Evolutionary conservation across 257 asterid species (phyloP).

Genomic region (Nicotiana tomentosiformis): DNA sequence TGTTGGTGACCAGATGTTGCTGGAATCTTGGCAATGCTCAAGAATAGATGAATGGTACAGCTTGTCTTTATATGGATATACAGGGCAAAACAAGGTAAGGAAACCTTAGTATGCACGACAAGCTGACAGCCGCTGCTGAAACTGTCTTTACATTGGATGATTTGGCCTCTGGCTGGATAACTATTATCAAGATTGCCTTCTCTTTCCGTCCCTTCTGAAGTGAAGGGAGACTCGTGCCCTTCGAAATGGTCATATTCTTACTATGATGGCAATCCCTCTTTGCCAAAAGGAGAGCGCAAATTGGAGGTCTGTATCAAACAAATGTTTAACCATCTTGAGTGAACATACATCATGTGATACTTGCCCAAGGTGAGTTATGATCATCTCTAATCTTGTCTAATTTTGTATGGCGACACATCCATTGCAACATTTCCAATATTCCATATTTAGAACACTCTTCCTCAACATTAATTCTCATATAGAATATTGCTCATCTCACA

Average conservation of each 20-base stretch:
- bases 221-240: not conserved
- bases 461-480: not conserved
- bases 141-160: not conserved
- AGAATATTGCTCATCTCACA: not conserved
- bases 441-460: not conserved
- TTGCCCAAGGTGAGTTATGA: not conserved
- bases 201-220: not conserved
- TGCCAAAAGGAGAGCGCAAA: not conserved
- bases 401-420: not conserved
- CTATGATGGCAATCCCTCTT: not conserved
- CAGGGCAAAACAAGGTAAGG: not conserved
- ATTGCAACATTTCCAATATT: not conserved
- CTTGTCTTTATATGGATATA: not conserved
- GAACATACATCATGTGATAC: not conserved
- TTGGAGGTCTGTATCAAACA: not conserved
- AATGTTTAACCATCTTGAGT: not conserved
- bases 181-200: not conserved
- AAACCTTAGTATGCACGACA: not conserved
- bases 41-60: not conserved
- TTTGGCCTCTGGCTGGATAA: not conserved
- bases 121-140: not conserved
- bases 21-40: not conserved
- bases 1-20: not conserved
- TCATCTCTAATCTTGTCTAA: not conserved
- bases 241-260: not conserved